Base-by-base conservation (phyloP, 805 yeast genomes). In the Sugiyamaella mastotermitis region DNA sequence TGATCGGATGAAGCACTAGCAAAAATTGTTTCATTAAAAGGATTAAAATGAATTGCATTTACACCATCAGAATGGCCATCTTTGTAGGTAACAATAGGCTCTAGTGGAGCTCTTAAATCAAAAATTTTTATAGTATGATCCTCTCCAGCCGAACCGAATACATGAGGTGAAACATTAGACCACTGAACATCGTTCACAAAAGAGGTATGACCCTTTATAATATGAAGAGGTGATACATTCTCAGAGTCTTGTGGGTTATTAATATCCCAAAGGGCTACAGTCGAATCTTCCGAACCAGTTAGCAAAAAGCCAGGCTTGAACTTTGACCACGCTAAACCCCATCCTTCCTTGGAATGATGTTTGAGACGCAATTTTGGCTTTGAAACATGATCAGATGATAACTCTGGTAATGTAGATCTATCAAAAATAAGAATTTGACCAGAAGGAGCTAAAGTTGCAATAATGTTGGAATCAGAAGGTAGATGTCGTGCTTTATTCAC, bases 1-100 rank as follows among this genome's bases (percentile, higher is more conserved):
- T 77, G 78, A 55, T 86, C 95, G 16, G 82, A 74, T 6, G 86
- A 81, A 17, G 83, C 95, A 0, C 92, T 81, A 9, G 80, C 90
- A 33, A 83, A 67, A 37, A 83, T 56, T 25, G 72, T 59, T 27
- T 58, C 57, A 22, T 67, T 57, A 16, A 53, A 51, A 0, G 84
- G 82, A 52, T 81, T 80, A 61, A 82, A 82, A 34, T 72, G 74
- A 30, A 82, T 71, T 2, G 82, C 69, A 53, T 81, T 83, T 24
- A 82, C 56, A 5, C 78, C 76, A 40, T 40, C 25, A 11, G 28
- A 13, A 27, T 55, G 55, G 25, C 51, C 37, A 27, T 40, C 18
- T 29, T 45, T 46, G 31, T 36, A 31, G 31, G 33, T 29, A 7
- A 41, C 21, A 2, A 41, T 46, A 45, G 75, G 79, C 36, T 68